A percentile compares a stretch with the other conserved stretches of the same genome.
Conservation (phyloP, 192 early-diverging fungal genomes). For the Helicostylum pulchrum region DNA sequence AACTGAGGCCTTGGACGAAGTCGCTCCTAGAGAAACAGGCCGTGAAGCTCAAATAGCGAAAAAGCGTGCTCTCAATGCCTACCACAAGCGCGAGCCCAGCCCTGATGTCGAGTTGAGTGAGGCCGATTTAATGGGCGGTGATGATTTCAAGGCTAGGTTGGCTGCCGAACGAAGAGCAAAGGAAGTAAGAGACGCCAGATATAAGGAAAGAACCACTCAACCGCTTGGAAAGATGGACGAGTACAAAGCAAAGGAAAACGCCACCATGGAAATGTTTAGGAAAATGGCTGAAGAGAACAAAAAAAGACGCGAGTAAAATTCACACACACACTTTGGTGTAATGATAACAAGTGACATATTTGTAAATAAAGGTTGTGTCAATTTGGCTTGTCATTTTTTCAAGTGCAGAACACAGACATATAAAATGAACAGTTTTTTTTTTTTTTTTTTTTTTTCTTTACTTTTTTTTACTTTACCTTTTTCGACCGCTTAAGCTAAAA, state of each 20-base stretch:
- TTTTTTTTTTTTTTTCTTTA: neutral
- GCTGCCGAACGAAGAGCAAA: constrained; percentile 37
- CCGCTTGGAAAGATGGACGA: constrained; percentile 45
- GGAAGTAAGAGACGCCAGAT: constrained; percentile 39
- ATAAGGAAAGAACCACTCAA: constrained; percentile 26
- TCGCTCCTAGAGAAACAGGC: constrained; percentile 61
- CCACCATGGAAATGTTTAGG: constrained; percentile 67
- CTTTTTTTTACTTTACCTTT: neutral
- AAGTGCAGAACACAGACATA: too few relatives aligned
- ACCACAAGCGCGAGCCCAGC: constrained; percentile 56
- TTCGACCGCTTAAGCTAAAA: neutral
- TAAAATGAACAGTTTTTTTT: too few relatives aligned
- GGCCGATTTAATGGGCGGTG: constrained; percentile 60
- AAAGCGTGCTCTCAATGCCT: constrained; percentile 53
- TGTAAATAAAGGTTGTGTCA: too few relatives aligned
- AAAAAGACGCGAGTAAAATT: constrained; percentile 23
- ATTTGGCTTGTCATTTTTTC: too few relatives aligned
- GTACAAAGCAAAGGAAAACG: constrained; percentile 65
- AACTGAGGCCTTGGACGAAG: constrained; percentile 61
- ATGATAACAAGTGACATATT: too few relatives aligned
- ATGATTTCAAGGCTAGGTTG: constrained; percentile 50
- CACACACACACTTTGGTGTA: too few relatives aligned
- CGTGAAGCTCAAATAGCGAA: constrained; percentile 67
- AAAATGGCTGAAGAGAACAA: constrained; percentile 62
- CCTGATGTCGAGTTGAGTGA: constrained; percentile 63